Evolutionary conservation across 176 grass and related monocot species (phyloP), one percentile per base, ranked within the genome.

Genomic region (Oryza nivara): DNA sequence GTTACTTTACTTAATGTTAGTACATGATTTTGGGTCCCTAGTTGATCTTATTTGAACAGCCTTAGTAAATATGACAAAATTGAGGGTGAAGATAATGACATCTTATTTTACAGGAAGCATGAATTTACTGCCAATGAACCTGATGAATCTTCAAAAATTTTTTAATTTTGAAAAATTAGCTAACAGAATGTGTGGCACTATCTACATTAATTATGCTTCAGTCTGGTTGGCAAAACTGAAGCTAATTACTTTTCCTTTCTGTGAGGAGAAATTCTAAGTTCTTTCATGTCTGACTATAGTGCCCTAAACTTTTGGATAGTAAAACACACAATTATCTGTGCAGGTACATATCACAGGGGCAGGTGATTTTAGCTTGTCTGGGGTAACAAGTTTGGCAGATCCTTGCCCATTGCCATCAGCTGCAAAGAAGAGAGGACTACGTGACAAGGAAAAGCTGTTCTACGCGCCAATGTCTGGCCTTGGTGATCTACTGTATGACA

Each of bases 381-480:
- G 96, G 79, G 25, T 99, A 68, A 90, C 93, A 36, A 85, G 88
- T 88, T 87, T 99, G 73, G 89, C 88, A 65, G 96, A 99, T 88
- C 96, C 96, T 65, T 99, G 96, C 52, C 96, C 96, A 75, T 89
- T 99, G 68, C 96, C 96, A 84, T 99, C 93, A 63, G 85, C 89
- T 75, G 96, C 91, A 75, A 99, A 99, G 88, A 99, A 96, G 84
- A 92, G 85, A 88, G 96, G 96, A 80, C 73, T 99, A 38, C 86
- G 96, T 77, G 96, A 99, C 81, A 99, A 96, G 84, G 93, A 94
- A 83, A 99, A 96, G 82, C 54, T 99, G 38, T 99, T 99, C 78
- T 93, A 99, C 88, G 96, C 96, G 58, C 96, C 96, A 26, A 96
- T 99, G 96, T 96, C 93, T 92, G 96, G 96, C 82, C 93, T 99